Base-by-base conservation (phyloP, 208 protist genomes). In the Trypanosoma conorhini region DNA sequence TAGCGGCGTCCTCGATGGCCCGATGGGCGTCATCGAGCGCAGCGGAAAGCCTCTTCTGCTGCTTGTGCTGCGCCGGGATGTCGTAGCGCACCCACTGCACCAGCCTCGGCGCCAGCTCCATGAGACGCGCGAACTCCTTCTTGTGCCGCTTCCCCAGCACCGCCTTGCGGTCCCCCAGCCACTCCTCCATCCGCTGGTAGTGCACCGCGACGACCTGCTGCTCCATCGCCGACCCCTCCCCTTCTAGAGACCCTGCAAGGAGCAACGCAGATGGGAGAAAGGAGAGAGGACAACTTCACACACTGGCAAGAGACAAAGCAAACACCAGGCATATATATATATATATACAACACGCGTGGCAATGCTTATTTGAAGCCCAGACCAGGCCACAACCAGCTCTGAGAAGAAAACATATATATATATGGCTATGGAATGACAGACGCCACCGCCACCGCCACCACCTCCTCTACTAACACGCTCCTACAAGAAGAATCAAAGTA, bases 121-220 rank as follows among this genome's bases (percentile, higher is more conserved):
- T 55, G 7, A 90, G 72, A 13, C 61, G 74, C 0, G 63, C 30
- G 44, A 82, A 89, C 26, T 70, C 70, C 22, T 82, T 88, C 52
- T 84, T 87, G 73, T 88, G 51, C 71, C 85, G 89, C 26, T 75
- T 70, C 10, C 68, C 67, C 31, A 93, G 79, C 7, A 91, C 82
- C 0, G 80, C 22, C 54, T 68, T 75, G 30, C 88, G 78, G 67
- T 93, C 88, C 13, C 82, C 77, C 67, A 93, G 72, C 88, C 88
- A 93, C 70, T 93, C 85, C 72, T 93, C 81, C 82, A 93, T 90
- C 55, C 86, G 82, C 80, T 91, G 80, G 63, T 93, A 93, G 72
- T 93, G 88, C 66, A 93, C 75, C 3, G 77, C 38, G 31, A 93
- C 84, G 0, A 81, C 69, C 62, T 86, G 83, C 26, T 85, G 72